These are phyloP conservation scores for Lodderomyces metapsilosis DNA, from an alignment of 1,139 yeast species.

Conservation along the genomic window DNA sequence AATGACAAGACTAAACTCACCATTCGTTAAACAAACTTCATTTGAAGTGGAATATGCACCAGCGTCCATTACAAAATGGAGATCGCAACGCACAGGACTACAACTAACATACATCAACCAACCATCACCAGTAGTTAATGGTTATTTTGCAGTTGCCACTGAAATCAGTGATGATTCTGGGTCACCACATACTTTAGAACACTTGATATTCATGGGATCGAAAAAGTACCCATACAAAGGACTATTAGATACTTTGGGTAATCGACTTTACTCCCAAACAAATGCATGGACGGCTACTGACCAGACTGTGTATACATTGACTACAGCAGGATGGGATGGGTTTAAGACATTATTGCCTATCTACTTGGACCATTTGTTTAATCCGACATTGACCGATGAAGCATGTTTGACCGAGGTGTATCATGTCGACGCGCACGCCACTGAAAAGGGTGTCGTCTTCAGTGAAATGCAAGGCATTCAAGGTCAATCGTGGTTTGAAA, in stretches of 20 bases:
- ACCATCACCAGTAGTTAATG: constrained; percentile 87
- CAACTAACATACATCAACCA: constrained; percentile 75
- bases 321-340: constrained; percentile 97
- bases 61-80: constrained; percentile 66
- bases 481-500: constrained; percentile 70
- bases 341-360: constrained; percentile 81
- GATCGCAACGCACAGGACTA: constrained; percentile 73
- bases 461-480: constrained; percentile 97
- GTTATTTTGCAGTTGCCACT: constrained; percentile 93
- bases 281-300: constrained; percentile 98
- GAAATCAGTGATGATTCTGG: constrained; percentile 88
- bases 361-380: constrained; percentile 80
- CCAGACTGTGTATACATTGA: constrained; percentile 89
- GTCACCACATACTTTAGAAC: constrained; percentile 94
- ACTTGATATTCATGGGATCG: constrained; percentile 92
- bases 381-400: constrained; percentile 85
- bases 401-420: constrained; percentile 94
- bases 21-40: constrained; percentile 44
- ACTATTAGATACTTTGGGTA: constrained; percentile 80
- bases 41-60: constrained; percentile 67
- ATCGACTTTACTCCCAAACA: constrained; percentile 79
- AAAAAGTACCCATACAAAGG: constrained; percentile 90
- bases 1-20: constrained; percentile 13
- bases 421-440: constrained; percentile 87
- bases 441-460: constrained; percentile 95